Conservation (phyloP, 768 basidiomycete species). For the Xerocomellus intermedius region DNA sequence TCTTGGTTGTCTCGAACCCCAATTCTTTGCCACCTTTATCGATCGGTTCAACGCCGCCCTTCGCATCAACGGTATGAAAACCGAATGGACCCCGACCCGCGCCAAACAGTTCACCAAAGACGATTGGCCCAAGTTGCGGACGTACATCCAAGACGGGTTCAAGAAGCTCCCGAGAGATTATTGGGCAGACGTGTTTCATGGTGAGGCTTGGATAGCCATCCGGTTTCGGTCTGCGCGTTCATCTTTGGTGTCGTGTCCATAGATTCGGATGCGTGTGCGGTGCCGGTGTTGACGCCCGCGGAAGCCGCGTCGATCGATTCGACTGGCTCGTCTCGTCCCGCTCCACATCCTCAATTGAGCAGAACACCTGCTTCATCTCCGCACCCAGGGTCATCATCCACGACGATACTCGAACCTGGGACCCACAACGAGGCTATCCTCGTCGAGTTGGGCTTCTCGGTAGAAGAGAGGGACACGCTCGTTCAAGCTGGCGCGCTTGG, state of each 20-base stretch:
- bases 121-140: slow-evolving; percentile 56
- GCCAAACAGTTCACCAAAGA: slow-evolving; percentile 44
- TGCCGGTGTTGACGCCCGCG: slow-evolving; percentile 62
- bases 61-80: slow-evolving; percentile 37
- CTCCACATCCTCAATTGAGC: slow-evolving; percentile 50
- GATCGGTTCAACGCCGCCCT: slow-evolving; percentile 51
- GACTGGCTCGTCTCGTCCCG: slow-evolving; percentile 40
- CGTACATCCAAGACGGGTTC: slow-evolving; percentile 68
- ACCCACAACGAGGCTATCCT: slow-evolving; percentile 55
- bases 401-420: slow-evolving; percentile 43
- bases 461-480: slow-evolving; percentile 40
- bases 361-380: slow-evolving; percentile 29
- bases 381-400: background rate
- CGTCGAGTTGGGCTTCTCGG: slow-evolving; percentile 47
- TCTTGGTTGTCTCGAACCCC: slow-evolving; percentile 72
- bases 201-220: slow-evolving; percentile 31
- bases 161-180: slow-evolving; percentile 56
- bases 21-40: slow-evolving; percentile 66
- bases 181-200: slow-evolving; percentile 68
- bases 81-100: slow-evolving; percentile 55
- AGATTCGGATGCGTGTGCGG: slow-evolving; percentile 72
- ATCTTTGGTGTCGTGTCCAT: background rate
- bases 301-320: slow-evolving; percentile 54
- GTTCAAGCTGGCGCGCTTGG: slow-evolving; percentile 49
- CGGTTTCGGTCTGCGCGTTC: background rate